phyloP scores from a whole-genome alignment of 2,329 filamentous ascomycete genomes.

The Aspergillus pseudonomiae region DNA sequence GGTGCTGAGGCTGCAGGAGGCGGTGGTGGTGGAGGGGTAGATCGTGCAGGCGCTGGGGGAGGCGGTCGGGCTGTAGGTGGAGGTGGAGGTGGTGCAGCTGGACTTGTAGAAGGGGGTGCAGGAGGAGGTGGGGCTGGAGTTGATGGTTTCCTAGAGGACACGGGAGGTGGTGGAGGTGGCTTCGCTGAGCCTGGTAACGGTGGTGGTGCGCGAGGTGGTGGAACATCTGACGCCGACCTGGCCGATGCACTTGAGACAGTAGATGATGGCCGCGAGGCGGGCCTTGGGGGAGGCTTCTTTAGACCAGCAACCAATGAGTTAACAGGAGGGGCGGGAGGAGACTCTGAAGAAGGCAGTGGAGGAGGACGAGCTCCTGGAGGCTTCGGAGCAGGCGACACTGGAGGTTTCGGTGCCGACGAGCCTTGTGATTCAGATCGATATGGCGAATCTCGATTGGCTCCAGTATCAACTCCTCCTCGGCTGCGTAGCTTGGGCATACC shows the following conservation, averaged over 20 bases:
- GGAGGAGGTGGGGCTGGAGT: constrained; percentile 50
- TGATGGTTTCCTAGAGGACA: constrained; percentile 60
- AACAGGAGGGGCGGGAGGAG: constrained; percentile 54
- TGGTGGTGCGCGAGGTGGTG: constrained; percentile 65
- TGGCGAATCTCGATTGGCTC: constrained; percentile 69
- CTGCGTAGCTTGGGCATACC: constrained; percentile 96
- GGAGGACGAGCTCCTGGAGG: constrained; percentile 59
- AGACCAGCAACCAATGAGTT: constrained; percentile 59
- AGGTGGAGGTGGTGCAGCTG: constrained; percentile 48
- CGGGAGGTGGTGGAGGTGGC: constrained; percentile 61
- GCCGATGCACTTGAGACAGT: constrained; percentile 61
- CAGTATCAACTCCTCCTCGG: constrained; percentile 78
- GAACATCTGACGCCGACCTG: constrained; percentile 50
- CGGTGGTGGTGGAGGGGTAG: constrained; percentile 54
- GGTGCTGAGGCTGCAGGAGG: constrained; percentile 33
- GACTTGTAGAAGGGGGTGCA: constrained; percentile 46
- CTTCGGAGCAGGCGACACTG: constrained; percentile 32
- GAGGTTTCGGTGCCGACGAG: constrained; percentile 42
- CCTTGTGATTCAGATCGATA: constrained; percentile 81
- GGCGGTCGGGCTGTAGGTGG: constrained; percentile 46
- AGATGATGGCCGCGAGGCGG: constrained; percentile 60
- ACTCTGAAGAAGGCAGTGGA: constrained; percentile 53
- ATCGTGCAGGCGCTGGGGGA: constrained; percentile 42
- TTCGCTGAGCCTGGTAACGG: constrained; percentile 55
- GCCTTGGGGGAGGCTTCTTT: constrained; percentile 58